These are phyloP conservation scores for Aphanomyces euteiches DNA, from an alignment of 352 stramenopile species.

Conservation along the genomic window DNA sequence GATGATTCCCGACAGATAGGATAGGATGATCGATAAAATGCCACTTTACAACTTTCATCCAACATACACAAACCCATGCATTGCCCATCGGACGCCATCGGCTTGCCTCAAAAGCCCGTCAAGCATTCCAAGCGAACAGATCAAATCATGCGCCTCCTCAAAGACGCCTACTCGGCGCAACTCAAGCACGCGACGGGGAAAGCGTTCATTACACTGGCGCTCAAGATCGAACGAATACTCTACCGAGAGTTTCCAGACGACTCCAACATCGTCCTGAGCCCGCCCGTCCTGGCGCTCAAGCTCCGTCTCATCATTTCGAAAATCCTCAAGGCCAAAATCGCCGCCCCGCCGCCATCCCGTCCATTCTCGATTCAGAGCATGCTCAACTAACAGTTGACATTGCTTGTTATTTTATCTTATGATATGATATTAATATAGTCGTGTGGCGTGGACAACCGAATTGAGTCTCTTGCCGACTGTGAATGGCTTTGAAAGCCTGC, in stretches of 20 bases:
- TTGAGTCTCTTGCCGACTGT: too few species aligned
- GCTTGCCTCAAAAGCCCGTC: background rate
- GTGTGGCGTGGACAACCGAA: too few species aligned
- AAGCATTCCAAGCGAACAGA: background rate
- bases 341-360: background rate
- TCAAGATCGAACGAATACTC: conserved; percentile 7
- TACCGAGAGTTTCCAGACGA: background rate
- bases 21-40: too few species aligned
- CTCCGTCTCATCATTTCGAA: background rate
- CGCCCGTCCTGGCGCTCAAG: background rate
- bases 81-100: too few species aligned
- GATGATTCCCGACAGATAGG: too few species aligned
- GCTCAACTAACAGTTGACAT: background rate
- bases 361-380: background rate
- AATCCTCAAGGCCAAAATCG: background rate
- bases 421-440: too few species aligned
- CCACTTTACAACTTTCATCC: too few species aligned
- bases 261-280: background rate
- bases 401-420: too few species aligned
- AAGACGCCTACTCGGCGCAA: background rate
- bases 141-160: conserved; percentile 3
- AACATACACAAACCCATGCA: too few species aligned
- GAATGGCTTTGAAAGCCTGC: too few species aligned
- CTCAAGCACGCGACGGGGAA: background rate
- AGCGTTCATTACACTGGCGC: background rate